These are phyloP conservation scores for Gymnopus androsaceus DNA, from an alignment of 1,284 basidiomycete genomes.

Conservation along the genomic window DNA sequence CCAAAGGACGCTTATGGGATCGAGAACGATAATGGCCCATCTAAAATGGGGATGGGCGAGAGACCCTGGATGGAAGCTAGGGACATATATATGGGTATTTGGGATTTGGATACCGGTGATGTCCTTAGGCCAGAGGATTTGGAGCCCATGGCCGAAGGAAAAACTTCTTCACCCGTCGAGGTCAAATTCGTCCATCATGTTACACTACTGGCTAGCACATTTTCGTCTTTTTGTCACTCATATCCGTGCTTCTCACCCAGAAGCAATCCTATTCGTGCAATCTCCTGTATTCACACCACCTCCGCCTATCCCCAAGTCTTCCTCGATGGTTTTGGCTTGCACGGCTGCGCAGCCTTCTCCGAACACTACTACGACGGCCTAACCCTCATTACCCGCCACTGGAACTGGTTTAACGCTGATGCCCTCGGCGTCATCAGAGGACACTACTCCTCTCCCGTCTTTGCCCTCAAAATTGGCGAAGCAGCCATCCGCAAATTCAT, in stretches of 20 bases:
- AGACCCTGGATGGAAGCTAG: conserved; percentile 77
- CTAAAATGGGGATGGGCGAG: conserved; percentile 83
- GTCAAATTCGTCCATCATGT: conserved; percentile 73
- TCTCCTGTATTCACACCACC: conserved; percentile 90
- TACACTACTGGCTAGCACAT: conserved; percentile 88
- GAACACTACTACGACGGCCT: conserved; percentile 96
- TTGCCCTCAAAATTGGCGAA: conserved; percentile 79
- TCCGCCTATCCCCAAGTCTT: conserved; percentile 60
- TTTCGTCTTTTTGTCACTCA: conserved; percentile 65
- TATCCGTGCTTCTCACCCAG: conserved; percentile 76
- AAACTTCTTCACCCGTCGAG: conserved; percentile 28
- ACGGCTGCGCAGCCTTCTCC: conserved; percentile 77
- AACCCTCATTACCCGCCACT: conserved; percentile 80
- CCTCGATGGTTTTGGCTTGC: conserved; percentile 48
- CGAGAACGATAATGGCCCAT: conserved; percentile 46
- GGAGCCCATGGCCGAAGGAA: conserved; percentile 15
- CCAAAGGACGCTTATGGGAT: conserved; percentile 64
- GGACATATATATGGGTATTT: conserved; percentile 91
- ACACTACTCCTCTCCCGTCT: conserved; percentile 75
- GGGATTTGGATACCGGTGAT: conserved; percentile 75
- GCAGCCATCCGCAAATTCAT: conserved; percentile 80
- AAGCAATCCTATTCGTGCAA: conserved; percentile 89
- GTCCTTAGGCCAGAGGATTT: conserved; percentile 86
- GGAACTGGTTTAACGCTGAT: conserved; percentile 98
- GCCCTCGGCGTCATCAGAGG: conserved; percentile 88